These are phyloP conservation scores for Marasmius fiardii DNA, from an alignment of 1,284 basidiomycete genomes.

Conservation along the genomic window DNA sequence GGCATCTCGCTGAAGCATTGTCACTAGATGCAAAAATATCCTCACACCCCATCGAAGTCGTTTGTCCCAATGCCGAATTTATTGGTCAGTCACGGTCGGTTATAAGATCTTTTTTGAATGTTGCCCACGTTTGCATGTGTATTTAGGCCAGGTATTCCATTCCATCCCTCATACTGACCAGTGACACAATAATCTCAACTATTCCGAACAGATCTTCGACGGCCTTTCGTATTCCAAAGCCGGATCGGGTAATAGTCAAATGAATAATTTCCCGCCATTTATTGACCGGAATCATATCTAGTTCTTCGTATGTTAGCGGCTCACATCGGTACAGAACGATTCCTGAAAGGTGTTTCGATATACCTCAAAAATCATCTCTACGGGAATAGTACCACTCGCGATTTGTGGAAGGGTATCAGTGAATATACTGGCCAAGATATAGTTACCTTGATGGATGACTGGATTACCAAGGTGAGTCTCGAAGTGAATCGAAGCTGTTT, in stretches of 20 bases:
- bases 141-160: neutral
- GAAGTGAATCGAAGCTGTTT: neutral
- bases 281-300: constrained; percentile 20
- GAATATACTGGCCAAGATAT: constrained; percentile 45
- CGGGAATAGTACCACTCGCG: constrained; percentile 82
- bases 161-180: neutral
- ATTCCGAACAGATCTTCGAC: constrained; percentile 72
- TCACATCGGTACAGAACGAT: constrained; percentile 89
- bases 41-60: constrained; percentile 94
- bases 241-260: constrained; percentile 58
- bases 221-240: constrained; percentile 85
- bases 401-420: constrained; percentile 92
- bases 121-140: neutral
- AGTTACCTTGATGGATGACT: constrained; percentile 84
- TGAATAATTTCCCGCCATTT: neutral
- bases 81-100: constrained; percentile 52
- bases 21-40: constrained; percentile 86
- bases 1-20: constrained; percentile 66
- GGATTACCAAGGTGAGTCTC: constrained; percentile 77
- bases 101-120: constrained; percentile 1
- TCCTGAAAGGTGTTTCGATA: constrained; percentile 84
- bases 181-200: constrained; percentile 4
- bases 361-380: constrained; percentile 87
- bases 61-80: constrained; percentile 83
- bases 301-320: constrained; percentile 94